Conservation (phyloP, 1,284 basidiomycete genomes). For the Trametes polyzona region DNA sequence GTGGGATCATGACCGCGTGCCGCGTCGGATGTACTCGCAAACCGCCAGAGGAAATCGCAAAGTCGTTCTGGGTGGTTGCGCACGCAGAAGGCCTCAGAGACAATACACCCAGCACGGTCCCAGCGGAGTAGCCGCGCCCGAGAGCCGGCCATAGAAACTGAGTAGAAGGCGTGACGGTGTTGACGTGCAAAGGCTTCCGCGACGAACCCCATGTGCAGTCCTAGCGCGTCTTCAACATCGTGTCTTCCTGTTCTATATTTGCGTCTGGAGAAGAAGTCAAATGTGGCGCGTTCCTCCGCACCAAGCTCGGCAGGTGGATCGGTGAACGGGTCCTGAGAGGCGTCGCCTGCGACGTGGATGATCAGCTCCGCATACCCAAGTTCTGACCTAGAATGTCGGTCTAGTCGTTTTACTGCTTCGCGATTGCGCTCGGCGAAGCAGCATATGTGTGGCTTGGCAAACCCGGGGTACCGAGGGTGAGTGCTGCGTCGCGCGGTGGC, state of each 20-base stretch:
- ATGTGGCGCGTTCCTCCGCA: not conserved
- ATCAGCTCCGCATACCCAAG: slow-evolving; percentile 13
- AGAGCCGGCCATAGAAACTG: slow-evolving; percentile 1
- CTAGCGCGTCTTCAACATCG: not conserved
- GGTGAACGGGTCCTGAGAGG: slow-evolving; percentile 1
- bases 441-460: slow-evolving; percentile 1
- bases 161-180: slow-evolving; percentile 3
- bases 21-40: not conserved
- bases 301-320: not conserved
- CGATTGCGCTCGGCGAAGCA: not conserved
- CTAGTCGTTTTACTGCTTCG: not conserved
- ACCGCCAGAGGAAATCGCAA: slow-evolving; percentile 8
- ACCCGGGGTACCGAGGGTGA: not conserved
- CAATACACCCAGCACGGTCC: slow-evolving; percentile 11
- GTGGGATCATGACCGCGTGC: slow-evolving; percentile 10
- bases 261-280: not conserved
- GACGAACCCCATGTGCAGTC: slow-evolving; percentile 3
- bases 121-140: slow-evolving; percentile 6
- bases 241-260: not conserved
- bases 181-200: slow-evolving; percentile 14
- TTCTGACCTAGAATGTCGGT: not conserved
- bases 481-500: not conserved
- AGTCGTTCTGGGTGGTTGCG: not conserved
- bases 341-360: slow-evolving; percentile 3
- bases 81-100: slow-evolving; percentile 9